Base-by-base conservation (phyloP, 192 early-diverging fungal species). In the Geranomyces variabilis region DNA sequence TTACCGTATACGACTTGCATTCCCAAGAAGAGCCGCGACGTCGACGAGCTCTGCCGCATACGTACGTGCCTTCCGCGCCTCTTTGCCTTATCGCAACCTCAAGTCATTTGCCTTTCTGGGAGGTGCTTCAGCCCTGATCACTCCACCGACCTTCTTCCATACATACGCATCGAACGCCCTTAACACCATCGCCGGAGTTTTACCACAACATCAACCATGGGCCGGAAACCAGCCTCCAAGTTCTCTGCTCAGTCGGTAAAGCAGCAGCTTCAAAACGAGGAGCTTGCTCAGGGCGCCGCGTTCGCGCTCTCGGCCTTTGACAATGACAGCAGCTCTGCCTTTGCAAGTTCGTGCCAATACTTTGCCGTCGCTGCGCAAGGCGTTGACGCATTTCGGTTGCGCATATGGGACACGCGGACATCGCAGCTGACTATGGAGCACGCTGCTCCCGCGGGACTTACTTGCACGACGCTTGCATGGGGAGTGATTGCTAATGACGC, bases 341-440 rank as follows among this genome's bases (percentile, higher is more conserved):
- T 0, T 14, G 49, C 48, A 30, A 55, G 24, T 28, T 55, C 66
- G 8, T 33, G 66, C 53, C 66, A 63, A 15, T 74, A 67, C 30
- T 75, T 61, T 34, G 73, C 73, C 13, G 67, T 49, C 43, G 66
- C 69, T 6, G 21, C 66, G 0, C 45, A 57, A 29, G 73, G 56
- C 1, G 66, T 67, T 10, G 73, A 63, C 44, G 31, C 73, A 0
- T 45, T 41, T n/a, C 65, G 67, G n/a, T 30, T 75, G 17, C 63
- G 59, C 13, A 62, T 75, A 3, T 75, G 73, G 67, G 65, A 69
- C 33, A 75, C 73, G 19, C 65, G 61, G 13, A 63, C 73, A 5
- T 73, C 71, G 36, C n/a, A 55, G 24, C 46, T 75, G 46, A 19
- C 58, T 1, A 26, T 28, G 13, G 65, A 75, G 44, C 48, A 61